A percentile compares a stretch with the other conserved stretches of the same genome.
These are phyloP conservation scores for Excoecaria agallocha DNA, from an alignment of 345 rosid species.

Conservation along the genomic window DNA sequence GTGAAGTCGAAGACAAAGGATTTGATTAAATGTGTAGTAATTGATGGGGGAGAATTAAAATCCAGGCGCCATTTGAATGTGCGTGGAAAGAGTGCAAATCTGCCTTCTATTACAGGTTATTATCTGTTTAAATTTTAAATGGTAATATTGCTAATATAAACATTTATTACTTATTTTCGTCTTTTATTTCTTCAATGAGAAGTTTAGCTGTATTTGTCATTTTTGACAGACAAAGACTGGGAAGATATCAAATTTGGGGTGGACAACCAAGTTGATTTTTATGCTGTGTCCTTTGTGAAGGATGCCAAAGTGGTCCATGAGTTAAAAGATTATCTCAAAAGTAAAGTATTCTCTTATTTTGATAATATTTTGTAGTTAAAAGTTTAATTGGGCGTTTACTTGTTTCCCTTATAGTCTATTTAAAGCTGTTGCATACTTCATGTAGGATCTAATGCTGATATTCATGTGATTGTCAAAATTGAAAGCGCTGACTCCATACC, in stretches of 20 bases:
- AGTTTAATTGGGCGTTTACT: neutral
- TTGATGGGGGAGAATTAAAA: constrained; percentile 93
- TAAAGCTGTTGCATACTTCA: constrained; percentile 17
- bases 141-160: constrained; percentile 12
- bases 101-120: constrained; percentile 94
- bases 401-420: neutral
- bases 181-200: constrained; percentile 7
- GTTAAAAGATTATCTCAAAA: constrained; percentile 76
- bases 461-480: constrained; percentile 78
- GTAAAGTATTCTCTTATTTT: constrained; percentile 31
- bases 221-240: constrained; percentile 86
- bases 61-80: constrained; percentile 97
- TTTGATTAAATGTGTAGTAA: constrained; percentile 63
- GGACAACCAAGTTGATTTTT: constrained; percentile 91
- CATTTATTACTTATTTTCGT: constrained; percentile 9
- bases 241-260: constrained; percentile 98
- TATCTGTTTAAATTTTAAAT: constrained; percentile 12
- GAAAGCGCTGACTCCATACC: constrained; percentile 96
- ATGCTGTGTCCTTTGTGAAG: constrained; percentile 95
- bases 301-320: constrained; percentile 92
- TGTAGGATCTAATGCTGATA: constrained; percentile 78
- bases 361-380: constrained; percentile 6
- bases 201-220: neutral
- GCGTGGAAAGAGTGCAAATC: constrained; percentile 92
- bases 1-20: constrained; percentile 79